phyloP scores from a whole-genome alignment of 257 asterid species.

The Cynanchum wilfordii region DNA sequence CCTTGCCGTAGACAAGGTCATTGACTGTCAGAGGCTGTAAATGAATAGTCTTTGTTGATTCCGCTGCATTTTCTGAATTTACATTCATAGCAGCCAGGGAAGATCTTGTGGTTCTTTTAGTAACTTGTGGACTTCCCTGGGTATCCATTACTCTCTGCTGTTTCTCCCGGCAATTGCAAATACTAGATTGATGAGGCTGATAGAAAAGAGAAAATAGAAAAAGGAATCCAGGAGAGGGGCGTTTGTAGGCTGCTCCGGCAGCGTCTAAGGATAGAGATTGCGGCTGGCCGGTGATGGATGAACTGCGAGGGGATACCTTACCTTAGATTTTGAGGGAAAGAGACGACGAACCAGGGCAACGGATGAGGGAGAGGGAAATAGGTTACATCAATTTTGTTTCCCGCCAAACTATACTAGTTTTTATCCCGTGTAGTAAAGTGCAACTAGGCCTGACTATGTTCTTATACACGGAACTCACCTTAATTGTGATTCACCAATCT shows the following conservation, averaged over 20 bases:
- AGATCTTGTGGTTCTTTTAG: slow-evolving; percentile 62
- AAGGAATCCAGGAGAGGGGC: background rate
- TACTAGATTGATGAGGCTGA: background rate
- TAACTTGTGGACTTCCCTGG: slow-evolving; percentile 40
- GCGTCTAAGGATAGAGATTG: background rate
- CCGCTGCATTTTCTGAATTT: slow-evolving; percentile 35
- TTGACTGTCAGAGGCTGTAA: slow-evolving; percentile 28
- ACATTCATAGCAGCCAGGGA: slow-evolving; percentile 30
- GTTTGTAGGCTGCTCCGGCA: background rate
- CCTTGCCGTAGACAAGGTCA: slow-evolving; percentile 44
- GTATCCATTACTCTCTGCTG: slow-evolving; percentile 38
- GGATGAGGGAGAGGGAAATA: background rate
- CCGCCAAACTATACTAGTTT: slow-evolving; percentile 1
- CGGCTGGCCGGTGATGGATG: background rate
- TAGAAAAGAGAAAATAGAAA: background rate
- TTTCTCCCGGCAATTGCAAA: background rate
- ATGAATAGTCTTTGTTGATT: slow-evolving; percentile 24
- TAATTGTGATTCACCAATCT: no score
- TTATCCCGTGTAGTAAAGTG: background rate
- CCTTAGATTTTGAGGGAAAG: background rate
- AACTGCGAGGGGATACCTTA: no score
- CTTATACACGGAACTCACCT: no score
- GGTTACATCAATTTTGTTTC: background rate
- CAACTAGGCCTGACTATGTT: background rate
- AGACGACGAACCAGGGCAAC: background rate